Evolutionary conservation across 2,329 filamentous ascomycete species (phyloP), one percentile per base, ranked within the genome.

Genomic region (Dactylellina haptotyla): DNA sequence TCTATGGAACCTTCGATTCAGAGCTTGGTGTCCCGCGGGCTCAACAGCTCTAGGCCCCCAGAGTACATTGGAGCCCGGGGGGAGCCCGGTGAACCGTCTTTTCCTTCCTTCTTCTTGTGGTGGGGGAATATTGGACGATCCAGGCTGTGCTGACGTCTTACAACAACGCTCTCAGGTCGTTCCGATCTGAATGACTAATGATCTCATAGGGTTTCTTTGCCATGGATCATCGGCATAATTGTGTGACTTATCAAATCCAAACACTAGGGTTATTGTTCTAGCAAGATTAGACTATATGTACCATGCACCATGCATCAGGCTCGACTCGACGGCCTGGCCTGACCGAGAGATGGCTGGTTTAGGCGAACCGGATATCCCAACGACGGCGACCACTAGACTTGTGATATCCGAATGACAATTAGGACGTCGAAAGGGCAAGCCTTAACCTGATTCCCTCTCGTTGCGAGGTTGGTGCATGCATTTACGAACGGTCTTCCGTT

Each of bases 61-160:
- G 48, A 16, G 28, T 18, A 18, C 20, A 34, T 2, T 51, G 10
- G n/a, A 30, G 14, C 20, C 39, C 18, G 32, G 39, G 61, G 20
- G 25, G 18, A 18, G 34, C 46, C 37, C 9, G n/a, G n/a, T 23
- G 1, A 18, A 18, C 39, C 20, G 30, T 12, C 14, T 26, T 25
- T 2, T 14, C 18, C n/a, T 16, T 48, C 54, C 41, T 57, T 57
- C 34, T 56, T 54, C 39, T 66, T 54, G 43, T 20, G 51, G 62
- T 37, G 26, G 46, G 12, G 16, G 14, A 28, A 43, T 5, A 30
- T 28, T 26, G 37, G 45, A 57, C 50, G 41, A 58, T 41, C 20
- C 48, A 28, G 62, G 62, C 62, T 50, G 46, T 66, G 62, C 41
- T 58, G n/a, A n/a, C n/a, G n/a, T n/a, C n/a, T n/a, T n/a, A n/a